Conservation (phyloP, 2,329 filamentous ascomycete genomes). For the Tolypocladium capitatum region DNA sequence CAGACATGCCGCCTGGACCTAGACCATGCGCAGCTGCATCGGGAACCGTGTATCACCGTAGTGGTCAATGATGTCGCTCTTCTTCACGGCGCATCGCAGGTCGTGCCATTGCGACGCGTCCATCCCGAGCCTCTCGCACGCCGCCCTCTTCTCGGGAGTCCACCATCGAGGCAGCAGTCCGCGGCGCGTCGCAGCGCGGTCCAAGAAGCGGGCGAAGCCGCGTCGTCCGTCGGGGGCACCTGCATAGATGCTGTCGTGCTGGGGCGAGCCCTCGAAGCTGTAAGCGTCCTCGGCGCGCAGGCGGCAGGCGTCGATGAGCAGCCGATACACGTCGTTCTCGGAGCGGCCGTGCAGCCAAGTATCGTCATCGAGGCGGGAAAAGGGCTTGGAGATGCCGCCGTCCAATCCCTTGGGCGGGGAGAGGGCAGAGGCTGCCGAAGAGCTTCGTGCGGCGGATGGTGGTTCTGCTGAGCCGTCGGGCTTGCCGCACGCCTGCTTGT, state of each 20-base stretch:
- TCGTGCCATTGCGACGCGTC: slow-evolving; percentile 12
- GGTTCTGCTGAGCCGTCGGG: slow-evolving; percentile 2
- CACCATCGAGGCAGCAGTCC: slow-evolving; percentile 21
- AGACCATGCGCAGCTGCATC: slow-evolving; percentile 36
- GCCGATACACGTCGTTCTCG: slow-evolving; percentile 27
- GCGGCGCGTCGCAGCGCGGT: slow-evolving; percentile 8
- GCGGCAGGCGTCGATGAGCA: slow-evolving; percentile 35
- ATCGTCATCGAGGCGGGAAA: slow-evolving; percentile 22
- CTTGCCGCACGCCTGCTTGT: slow-evolving; percentile 29
- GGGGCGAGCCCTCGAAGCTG: slow-evolving; percentile 12
- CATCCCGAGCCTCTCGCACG: too few species aligned
- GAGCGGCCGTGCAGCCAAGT: slow-evolving; percentile 30
- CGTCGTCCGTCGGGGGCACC: slow-evolving; percentile 8
- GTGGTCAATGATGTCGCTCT: slow-evolving; percentile 23
- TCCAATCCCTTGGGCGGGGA: slow-evolving; percentile 17
- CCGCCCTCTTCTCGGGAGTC: slow-evolving; percentile 19
- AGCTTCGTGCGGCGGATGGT: not conserved
- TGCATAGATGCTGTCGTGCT: slow-evolving; percentile 16
- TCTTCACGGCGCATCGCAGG: slow-evolving; percentile 11
- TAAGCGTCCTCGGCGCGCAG: slow-evolving; percentile 27
- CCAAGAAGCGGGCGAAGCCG: slow-evolving; percentile 25
- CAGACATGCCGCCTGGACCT: not conserved
- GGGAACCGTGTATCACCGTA: slow-evolving; percentile 30
- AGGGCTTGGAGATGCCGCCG: slow-evolving; percentile 17
- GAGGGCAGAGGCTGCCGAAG: not conserved